phyloP scores from a whole-genome alignment of 2,329 filamentous ascomycete genomes.

The Penicillium sp. region DNA sequence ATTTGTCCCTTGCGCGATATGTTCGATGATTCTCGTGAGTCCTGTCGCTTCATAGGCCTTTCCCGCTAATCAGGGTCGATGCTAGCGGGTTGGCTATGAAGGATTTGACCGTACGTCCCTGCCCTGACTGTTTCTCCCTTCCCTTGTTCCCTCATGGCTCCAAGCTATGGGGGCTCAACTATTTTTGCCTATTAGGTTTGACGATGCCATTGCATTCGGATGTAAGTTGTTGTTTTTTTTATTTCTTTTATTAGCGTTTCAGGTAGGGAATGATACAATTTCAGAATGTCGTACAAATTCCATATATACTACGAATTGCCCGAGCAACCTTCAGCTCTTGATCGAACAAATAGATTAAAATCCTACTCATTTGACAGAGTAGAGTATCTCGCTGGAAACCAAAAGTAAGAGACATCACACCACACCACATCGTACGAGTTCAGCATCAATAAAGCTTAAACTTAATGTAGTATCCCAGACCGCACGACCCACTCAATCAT shows the following conservation, averaged over 20 bases:
- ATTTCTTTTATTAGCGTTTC: slow-evolving; percentile 11
- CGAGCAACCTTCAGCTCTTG: not conserved
- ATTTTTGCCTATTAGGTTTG: not conserved
- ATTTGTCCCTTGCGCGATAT: not conserved
- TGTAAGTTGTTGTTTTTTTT: too few species aligned
- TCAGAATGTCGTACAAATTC: not conserved
- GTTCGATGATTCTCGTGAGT: slow-evolving; percentile 10
- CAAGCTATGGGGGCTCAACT: not conserved
- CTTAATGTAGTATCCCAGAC: too few species aligned
- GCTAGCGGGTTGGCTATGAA: slow-evolving; percentile 5
- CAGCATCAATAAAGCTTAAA: too few species aligned
- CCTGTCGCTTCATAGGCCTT: slow-evolving; percentile 1
- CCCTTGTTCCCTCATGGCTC: not conserved
- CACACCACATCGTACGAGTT: not conserved
- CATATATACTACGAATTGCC: not conserved
- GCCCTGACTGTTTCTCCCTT: slow-evolving; percentile 12
- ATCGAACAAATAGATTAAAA: not conserved
- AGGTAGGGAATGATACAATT: slow-evolving; percentile 15
- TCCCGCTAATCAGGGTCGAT: not conserved
- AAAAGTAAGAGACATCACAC: not conserved
- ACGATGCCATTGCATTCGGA: slow-evolving; percentile 11
- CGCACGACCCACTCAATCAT: not conserved
- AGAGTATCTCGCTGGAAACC: not conserved
- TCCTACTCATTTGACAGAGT: not conserved
- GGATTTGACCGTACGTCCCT: slow-evolving; percentile 21